A percentile compares a stretch with the other conserved stretches of the same genome.
Conservation (phyloP, 2,329 filamentous ascomycete species). For the Didymella arachidicola region DNA sequence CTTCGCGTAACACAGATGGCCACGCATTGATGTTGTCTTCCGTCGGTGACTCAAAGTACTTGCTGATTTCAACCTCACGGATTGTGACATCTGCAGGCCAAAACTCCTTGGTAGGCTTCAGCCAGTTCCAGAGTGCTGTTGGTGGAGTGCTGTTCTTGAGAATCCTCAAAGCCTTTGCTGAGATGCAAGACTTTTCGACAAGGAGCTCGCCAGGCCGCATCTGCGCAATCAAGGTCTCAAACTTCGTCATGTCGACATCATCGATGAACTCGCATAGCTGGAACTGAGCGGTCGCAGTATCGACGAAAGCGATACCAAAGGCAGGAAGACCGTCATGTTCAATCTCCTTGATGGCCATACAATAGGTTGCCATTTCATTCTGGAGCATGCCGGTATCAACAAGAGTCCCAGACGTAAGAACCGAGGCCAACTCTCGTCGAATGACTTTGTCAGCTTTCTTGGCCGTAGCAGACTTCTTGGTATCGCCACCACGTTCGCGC, state of each 20-base stretch:
- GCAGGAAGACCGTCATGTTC: slow-evolving; percentile 75
- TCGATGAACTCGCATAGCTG: slow-evolving; percentile 91
- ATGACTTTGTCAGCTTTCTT: slow-evolving; percentile 87
- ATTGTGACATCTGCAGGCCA: slow-evolving; percentile 84
- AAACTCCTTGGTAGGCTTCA: slow-evolving; percentile 88
- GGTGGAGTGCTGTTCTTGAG: slow-evolving; percentile 94
- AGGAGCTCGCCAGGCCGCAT: slow-evolving; percentile 87
- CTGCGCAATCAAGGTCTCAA: slow-evolving; percentile 96
- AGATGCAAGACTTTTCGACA: slow-evolving; percentile 82
- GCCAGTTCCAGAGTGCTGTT: slow-evolving; percentile 92
- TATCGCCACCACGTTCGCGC: slow-evolving; percentile 78
- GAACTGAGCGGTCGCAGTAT: slow-evolving; percentile 95
- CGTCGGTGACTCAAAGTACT: slow-evolving; percentile 75
- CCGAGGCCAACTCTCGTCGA: slow-evolving; percentile 84
- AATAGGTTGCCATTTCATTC: slow-evolving; percentile 96
- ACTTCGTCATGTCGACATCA: slow-evolving; percentile 91
- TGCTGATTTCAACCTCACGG: slow-evolving; percentile 79
- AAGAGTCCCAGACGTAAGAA: slow-evolving; percentile 89
- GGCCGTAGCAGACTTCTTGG: slow-evolving; percentile 56
- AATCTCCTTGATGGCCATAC: slow-evolving; percentile 83
- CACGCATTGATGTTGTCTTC: slow-evolving; percentile 70
- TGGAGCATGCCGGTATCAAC: slow-evolving; percentile 97
- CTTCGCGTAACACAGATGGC: slow-evolving; percentile 77
- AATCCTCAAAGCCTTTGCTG: slow-evolving; percentile 87
- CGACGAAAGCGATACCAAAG: slow-evolving; percentile 93